phyloP scores from a whole-genome alignment of 768 basidiomycete species.

The Gautieria morchelliformis region DNA sequence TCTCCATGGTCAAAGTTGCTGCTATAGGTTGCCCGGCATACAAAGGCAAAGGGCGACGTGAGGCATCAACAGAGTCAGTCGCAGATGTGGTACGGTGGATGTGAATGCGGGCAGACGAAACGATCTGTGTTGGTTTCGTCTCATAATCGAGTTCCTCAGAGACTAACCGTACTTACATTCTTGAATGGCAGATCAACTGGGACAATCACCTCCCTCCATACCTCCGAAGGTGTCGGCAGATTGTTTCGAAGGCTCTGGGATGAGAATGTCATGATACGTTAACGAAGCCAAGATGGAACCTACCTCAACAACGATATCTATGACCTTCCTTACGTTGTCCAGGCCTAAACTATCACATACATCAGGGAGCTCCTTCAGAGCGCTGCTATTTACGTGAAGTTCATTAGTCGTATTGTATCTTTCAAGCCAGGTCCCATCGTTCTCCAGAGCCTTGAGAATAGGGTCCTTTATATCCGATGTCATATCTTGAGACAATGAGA shows the following conservation, averaged over 20 bases:
- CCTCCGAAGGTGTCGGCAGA: conserved; percentile 18
- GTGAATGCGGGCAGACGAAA: conserved; percentile 48
- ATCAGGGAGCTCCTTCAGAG: conserved; percentile 21
- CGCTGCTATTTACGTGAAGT: conserved; percentile 40
- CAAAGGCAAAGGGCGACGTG: conserved; percentile 26
- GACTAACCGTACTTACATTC: conserved; percentile 41
- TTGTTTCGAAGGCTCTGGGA: conserved; percentile 26
- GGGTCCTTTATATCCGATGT: not conserved
- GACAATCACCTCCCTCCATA: conserved; percentile 71
- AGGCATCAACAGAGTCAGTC: conserved; percentile 18
- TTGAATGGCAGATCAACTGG: conserved; percentile 80
- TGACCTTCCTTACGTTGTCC: conserved; percentile 15
- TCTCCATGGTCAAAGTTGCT: conserved; percentile 53
- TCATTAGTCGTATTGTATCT: conserved; percentile 64
- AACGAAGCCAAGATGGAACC: conserved; percentile 18
- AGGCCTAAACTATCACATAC: not conserved
- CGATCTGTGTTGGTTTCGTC: conserved; percentile 36
- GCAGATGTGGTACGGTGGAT: conserved; percentile 34
- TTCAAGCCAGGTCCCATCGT: conserved; percentile 57
- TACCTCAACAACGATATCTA: conserved; percentile 26
- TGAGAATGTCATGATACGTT: not conserved
- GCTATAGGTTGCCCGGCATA: conserved; percentile 88
- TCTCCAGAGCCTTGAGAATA: conserved; percentile 44
- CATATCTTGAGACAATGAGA: not conserved
- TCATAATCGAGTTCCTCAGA: conserved; percentile 9